Evolutionary conservation across 164 flowering plant genomes (phyloP), one percentile per base, ranked within the genome.

Genomic region (Tinospora cordifolia): DNA sequence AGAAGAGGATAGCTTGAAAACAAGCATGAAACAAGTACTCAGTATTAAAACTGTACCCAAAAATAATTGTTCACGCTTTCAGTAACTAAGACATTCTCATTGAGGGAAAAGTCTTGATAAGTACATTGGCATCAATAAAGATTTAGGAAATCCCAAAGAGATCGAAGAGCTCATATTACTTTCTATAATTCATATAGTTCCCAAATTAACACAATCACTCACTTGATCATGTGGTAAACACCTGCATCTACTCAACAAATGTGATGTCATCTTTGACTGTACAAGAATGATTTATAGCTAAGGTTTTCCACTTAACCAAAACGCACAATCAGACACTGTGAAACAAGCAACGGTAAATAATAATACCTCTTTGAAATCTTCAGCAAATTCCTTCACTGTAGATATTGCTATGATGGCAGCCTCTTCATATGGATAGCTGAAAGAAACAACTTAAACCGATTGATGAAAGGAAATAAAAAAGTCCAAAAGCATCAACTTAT

Each of bases 371-470:
- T 89, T 90, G 13, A 92, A 77, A 80, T 82, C 90, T 44, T 70
- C 71, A 3, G 78, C 78, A 75, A 79, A 86, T 69, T 89, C 93
- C 70, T 74, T 88, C 2, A 87, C 76, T 2, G 93, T 81, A 36
- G 95, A 83, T 71, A 92, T 76, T 65, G 98, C 91, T 65, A 90
- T 73, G 54, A 78, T 66, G 8, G 98, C 96, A 77, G 98, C 98
- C 79, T 94, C 91, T 44, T 88, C 88, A 68, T 60, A 84, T 74
- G 97, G 98, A 78, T 90, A 94, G 22, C 98, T 94, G 92, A 57
- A 69, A 24, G 40, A 79, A 71, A 14, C 2, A 59, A 25, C 22
- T 44, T 10, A 65, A n/a, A 30, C 4, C 3, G 63, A 17, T 24
- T 49, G 62, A 26, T 27, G n/a, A 14, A 69, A 69, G 54, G 19